phyloP scores from a whole-genome alignment of 2,329 filamentous ascomycete species.

The Dothistroma pini region DNA sequence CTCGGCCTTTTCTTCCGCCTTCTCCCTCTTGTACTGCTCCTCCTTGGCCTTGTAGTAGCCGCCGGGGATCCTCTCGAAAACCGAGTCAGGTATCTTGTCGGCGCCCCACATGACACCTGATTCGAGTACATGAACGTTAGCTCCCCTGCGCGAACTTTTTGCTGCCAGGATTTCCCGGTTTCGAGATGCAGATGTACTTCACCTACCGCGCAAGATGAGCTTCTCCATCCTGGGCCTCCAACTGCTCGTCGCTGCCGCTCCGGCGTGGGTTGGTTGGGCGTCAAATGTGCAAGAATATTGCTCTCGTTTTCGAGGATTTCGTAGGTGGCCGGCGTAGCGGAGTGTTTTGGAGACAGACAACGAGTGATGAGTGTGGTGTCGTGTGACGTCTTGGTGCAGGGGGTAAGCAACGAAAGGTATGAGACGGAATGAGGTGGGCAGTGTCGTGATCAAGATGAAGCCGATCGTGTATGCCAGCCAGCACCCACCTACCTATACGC shows the following conservation, averaged over 20 bases:
- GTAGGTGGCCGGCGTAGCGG: background rate
- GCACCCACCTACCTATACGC: no score
- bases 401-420: no score
- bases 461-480: no score
- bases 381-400: no score
- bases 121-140: background rate
- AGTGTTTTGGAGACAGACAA: no score
- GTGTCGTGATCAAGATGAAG: no score
- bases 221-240: conserved; percentile 25
- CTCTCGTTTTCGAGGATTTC: no score
- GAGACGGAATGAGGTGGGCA: no score
- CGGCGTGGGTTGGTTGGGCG: background rate
- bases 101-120: conserved; percentile 27
- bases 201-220: conserved; percentile 26
- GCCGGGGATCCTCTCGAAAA: conserved; percentile 38
- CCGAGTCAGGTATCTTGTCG: conserved; percentile 39
- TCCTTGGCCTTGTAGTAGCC: conserved; percentile 35
- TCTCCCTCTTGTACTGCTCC: conserved; percentile 16
- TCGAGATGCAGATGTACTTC: background rate
- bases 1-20: conserved; percentile 13
- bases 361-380: background rate
- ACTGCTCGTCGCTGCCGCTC: no score
- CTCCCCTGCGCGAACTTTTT: background rate
- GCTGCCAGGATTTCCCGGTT: background rate
- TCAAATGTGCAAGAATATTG: background rate